A percentile compares a stretch with the other conserved stretches of the same genome.
These are phyloP conservation scores for Pleurotus giganteus DNA, from an alignment of 768 basidiomycete species.

Conservation along the genomic window DNA sequence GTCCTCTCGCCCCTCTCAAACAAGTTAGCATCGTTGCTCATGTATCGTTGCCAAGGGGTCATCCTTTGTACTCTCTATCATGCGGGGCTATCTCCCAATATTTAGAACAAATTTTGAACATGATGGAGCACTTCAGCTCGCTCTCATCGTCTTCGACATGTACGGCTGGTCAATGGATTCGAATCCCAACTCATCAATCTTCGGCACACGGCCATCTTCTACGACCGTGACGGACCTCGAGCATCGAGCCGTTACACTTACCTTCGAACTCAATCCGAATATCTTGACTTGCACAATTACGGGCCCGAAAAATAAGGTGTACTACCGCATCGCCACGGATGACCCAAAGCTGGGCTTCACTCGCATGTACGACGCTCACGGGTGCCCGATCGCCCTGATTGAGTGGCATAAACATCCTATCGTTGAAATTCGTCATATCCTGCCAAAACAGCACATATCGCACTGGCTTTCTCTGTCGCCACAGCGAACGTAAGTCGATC, in stretches of 20 bases:
- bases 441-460: slow-evolving; percentile 45
- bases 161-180: too few relatives aligned
- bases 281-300: slow-evolving; percentile 55
- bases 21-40: too few relatives aligned
- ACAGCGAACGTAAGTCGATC: slow-evolving; percentile 36
- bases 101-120: too few relatives aligned
- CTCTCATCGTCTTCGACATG: too few relatives aligned
- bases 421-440: slow-evolving; percentile 49
- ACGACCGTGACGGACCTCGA: slow-evolving; percentile 27
- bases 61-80: too few relatives aligned
- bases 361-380: slow-evolving; percentile 46
- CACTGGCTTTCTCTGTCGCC: slow-evolving; percentile 55
- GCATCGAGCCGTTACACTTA: slow-evolving; percentile 30
- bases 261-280: slow-evolving; percentile 49
- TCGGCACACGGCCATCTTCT: slow-evolving; percentile 62
- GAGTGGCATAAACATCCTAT: slow-evolving; percentile 51
- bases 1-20: too few relatives aligned
- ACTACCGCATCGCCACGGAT: slow-evolving; percentile 51
- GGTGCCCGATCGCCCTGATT: slow-evolving; percentile 47
- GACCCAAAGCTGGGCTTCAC: slow-evolving; percentile 49
- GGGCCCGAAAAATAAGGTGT: slow-evolving; percentile 45
- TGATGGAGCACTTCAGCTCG: too few relatives aligned
- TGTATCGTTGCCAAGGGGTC: too few relatives aligned
- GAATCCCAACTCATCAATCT: slow-evolving; percentile 40
- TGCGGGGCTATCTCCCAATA: too few relatives aligned